Evolutionary conservation across 495 filamentous ascomycete genomes (phyloP).

Genomic region (Xylaria bambusicola): DNA sequence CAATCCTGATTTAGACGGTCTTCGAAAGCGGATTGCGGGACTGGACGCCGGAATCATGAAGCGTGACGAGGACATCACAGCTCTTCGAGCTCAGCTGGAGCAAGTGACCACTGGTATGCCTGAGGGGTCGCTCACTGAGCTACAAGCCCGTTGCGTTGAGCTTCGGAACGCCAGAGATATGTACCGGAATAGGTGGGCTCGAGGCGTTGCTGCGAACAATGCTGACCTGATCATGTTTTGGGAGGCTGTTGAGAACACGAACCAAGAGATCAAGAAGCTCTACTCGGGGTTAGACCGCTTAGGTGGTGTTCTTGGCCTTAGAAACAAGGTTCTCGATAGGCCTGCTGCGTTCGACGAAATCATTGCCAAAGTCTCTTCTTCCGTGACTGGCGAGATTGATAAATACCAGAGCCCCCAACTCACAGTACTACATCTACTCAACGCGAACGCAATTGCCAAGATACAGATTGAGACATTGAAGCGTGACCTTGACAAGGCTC

Average conservation of each 20-base stretch:
- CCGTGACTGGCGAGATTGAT: neutral
- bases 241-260: slow-evolving; percentile 13
- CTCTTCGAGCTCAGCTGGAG: neutral
- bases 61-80: neutral
- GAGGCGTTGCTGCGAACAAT: neutral
- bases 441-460: neutral
- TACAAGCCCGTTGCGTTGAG: neutral
- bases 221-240: slow-evolving; percentile 7
- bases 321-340: neutral
- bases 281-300: slow-evolving; percentile 4
- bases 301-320: slow-evolving; percentile 10
- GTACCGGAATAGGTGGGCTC: slow-evolving; percentile 8
- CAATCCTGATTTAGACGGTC: slow-evolving; percentile 8
- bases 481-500: slow-evolving; percentile 6
- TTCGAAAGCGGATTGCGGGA: neutral
- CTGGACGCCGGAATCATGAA: neutral
- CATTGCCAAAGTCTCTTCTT: neutral
- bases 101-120: neutral
- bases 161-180: slow-evolving; percentile 5
- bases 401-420: neutral
- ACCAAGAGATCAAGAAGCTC: slow-evolving; percentile 1
- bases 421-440: neutral
- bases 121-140: neutral
- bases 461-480: slow-evolving; percentile 2
- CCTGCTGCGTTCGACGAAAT: slow-evolving; percentile 5